Evolutionary conservation across 2,329 filamentous ascomycete species (phyloP).

Genomic region (Teratosphaeria destructans): DNA sequence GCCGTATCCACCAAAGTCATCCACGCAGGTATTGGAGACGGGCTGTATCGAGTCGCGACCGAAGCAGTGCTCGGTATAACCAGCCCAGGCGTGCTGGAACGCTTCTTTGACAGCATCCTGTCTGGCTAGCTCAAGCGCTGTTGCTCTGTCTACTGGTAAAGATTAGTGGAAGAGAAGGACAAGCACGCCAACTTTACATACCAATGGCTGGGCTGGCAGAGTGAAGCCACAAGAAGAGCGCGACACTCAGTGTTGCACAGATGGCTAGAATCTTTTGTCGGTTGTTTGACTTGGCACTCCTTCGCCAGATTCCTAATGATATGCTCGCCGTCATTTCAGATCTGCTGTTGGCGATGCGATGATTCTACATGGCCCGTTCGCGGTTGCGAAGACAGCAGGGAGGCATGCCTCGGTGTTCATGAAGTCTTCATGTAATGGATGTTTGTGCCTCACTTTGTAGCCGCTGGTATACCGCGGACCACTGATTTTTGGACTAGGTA

Average conservation of each 20-base stretch:
- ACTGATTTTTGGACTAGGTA: no score
- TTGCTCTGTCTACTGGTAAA: neutral
- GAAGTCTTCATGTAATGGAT: neutral
- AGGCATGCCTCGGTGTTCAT: neutral
- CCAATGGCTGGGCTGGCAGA: neutral
- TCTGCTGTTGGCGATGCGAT: neutral
- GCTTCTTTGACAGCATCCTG: neutral
- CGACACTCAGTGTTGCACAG: neutral
- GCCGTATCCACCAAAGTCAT: slow-evolving; percentile 19
- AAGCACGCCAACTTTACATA: neutral
- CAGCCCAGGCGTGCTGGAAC: neutral
- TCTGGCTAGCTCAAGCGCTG: neutral
- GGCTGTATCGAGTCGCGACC: slow-evolving; percentile 23
- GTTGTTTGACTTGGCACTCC: neutral
- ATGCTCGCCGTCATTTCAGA: neutral
- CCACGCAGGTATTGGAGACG: slow-evolving; percentile 16
- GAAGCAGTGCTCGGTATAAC: slow-evolving; percentile 16
- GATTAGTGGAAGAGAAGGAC: neutral
- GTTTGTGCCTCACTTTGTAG: neutral
- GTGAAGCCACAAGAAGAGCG: neutral
- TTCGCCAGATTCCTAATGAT: neutral
- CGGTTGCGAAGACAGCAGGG: neutral
- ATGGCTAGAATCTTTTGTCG: neutral
- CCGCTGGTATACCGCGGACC: no score
- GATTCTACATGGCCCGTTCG: neutral